Conservation (phyloP, 208 protist genomes). For the Acanthamoeba healyi region DNA sequence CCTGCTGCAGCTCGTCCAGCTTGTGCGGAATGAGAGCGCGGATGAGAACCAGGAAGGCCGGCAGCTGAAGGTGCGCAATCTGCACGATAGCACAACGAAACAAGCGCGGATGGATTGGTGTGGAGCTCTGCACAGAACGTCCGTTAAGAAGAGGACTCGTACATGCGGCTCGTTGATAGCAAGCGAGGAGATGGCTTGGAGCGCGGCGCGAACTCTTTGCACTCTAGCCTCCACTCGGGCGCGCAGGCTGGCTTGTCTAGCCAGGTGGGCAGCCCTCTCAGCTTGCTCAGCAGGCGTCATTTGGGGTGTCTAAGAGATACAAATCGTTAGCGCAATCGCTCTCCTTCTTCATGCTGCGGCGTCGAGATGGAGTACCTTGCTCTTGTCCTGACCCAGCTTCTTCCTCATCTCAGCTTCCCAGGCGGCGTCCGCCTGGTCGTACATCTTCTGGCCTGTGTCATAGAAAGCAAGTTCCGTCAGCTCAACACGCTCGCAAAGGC, state of each 20-base stretch:
- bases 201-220: not conserved
- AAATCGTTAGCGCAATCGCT: not conserved
- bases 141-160: no score
- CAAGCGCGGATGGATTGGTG: no score
- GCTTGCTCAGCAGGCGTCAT: conserved; percentile 37
- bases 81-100: no score
- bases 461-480: not conserved
- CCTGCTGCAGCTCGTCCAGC: conserved; percentile 27
- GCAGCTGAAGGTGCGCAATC: conserved; percentile 40
- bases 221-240: conserved; percentile 5
- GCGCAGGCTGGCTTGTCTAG: conserved; percentile 36
- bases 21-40: conserved; percentile 15
- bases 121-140: no score
- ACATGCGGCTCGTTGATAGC: conserved; percentile 44
- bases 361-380: not conserved
- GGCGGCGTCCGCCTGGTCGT: conserved; percentile 46
- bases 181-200: conserved; percentile 29
- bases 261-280: not conserved
- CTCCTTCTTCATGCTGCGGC: not conserved
- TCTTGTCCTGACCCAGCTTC: conserved; percentile 66
- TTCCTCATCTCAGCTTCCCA: conserved; percentile 74
- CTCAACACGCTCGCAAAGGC: not conserved
- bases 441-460: conserved; percentile 56
- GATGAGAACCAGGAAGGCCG: conserved; percentile 34
- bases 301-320: not conserved